A percentile compares a stretch with the other conserved stretches of the same genome.
Evolutionary conservation across 129 eudicot genomes (phyloP).

Genomic region (Ambrosia trifida): DNA sequence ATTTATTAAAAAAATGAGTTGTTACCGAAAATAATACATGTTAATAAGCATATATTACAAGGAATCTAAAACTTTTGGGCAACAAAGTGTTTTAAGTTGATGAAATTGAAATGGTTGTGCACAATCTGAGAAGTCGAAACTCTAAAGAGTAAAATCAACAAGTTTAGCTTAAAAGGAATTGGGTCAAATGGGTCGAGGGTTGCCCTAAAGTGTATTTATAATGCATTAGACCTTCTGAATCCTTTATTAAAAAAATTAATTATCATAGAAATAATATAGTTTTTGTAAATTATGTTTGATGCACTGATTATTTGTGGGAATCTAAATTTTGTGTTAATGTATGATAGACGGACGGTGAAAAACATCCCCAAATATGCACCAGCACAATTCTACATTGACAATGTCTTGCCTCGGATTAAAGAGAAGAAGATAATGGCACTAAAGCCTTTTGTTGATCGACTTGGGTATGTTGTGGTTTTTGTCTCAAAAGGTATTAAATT

Average conservation of each 20-base stretch:
- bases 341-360: constrained; percentile 84
- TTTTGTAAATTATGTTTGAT: background rate
- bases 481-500: background rate
- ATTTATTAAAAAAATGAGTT: background rate
- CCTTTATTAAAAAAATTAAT: background rate
- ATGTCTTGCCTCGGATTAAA: constrained; percentile 90
- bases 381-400: constrained; percentile 91
- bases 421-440: constrained; percentile 98
- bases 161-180: background rate
- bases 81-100: background rate
- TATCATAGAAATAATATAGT: background rate
- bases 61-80: background rate
- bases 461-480: constrained; percentile 61
- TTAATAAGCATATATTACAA: background rate
- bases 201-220: background rate
- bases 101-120: background rate
- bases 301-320: background rate
- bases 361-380: constrained; percentile 98
- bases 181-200: background rate
- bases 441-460: constrained; percentile 97
- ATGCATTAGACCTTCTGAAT: background rate
- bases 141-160: background rate
- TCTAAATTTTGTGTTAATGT: constrained; percentile 21
- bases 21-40: background rate
- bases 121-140: background rate